These are phyloP conservation scores for Orbilia javanica DNA, from an alignment of 2,329 filamentous ascomycete species.

Conservation along the genomic window DNA sequence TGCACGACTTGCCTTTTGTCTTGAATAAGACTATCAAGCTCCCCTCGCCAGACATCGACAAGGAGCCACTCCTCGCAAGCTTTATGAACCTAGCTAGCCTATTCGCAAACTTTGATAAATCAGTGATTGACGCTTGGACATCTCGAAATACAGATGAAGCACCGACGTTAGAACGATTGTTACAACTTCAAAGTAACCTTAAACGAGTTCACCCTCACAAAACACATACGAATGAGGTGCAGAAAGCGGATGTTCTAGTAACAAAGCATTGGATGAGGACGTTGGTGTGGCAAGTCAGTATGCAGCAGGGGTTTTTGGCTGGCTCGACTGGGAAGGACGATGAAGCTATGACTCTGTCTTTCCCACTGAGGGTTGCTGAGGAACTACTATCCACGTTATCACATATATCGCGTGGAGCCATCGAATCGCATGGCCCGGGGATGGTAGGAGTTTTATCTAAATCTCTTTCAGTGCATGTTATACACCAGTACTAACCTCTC, in stretches of 20 bases:
- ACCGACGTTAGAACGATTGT: slow-evolving; percentile 33
- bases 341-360: slow-evolving; percentile 51
- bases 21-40: slow-evolving; percentile 54
- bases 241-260: slow-evolving; percentile 51
- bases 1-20: slow-evolving; percentile 53
- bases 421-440: slow-evolving; percentile 53
- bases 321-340: slow-evolving; percentile 32
- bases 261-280: slow-evolving; percentile 59
- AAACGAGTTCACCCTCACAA: slow-evolving; percentile 45
- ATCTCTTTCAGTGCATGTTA: not conserved
- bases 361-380: slow-evolving; percentile 47
- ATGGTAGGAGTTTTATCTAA: slow-evolving; percentile 28
- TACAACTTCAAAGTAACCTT: slow-evolving; percentile 46
- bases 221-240: slow-evolving; percentile 49
- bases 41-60: slow-evolving; percentile 45
- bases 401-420: slow-evolving; percentile 43
- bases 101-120: slow-evolving; percentile 55
- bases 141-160: slow-evolving; percentile 50
- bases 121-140: slow-evolving; percentile 55
- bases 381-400: slow-evolving; percentile 37
- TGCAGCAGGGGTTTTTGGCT: slow-evolving; percentile 52
- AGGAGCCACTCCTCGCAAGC: slow-evolving; percentile 50
- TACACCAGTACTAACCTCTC: not conserved
- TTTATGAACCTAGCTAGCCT: slow-evolving; percentile 56
- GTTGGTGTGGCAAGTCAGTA: slow-evolving; percentile 54